phyloP scores from a whole-genome alignment of 148 eudicot species.

The Cornus florida region DNA sequence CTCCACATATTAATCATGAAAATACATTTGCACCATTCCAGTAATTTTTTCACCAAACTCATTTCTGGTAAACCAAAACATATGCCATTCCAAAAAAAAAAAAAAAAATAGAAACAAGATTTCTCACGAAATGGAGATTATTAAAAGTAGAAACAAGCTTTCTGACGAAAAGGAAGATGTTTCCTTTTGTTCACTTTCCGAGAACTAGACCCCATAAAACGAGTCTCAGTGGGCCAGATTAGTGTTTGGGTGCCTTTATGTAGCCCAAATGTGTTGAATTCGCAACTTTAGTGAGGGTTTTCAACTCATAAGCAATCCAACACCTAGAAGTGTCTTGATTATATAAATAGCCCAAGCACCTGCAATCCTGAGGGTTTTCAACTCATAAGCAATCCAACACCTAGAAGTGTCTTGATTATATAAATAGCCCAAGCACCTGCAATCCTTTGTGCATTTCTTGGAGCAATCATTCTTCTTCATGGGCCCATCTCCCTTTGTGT shows the following conservation, averaged over 20 bases:
- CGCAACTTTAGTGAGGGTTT: constrained; percentile 39
- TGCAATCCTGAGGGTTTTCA: constrained; percentile 64
- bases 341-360: constrained; percentile 59
- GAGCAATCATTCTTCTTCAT: constrained; percentile 28
- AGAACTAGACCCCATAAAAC: no score
- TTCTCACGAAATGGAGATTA: no score
- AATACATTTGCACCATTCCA: no score
- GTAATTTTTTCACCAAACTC: no score
- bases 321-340: constrained; percentile 42
- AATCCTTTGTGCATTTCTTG: constrained; percentile 50
- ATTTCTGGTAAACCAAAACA: no score
- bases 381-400: constrained; percentile 61
- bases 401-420: constrained; percentile 37
- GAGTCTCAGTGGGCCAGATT: not conserved
- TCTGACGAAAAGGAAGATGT: no score
- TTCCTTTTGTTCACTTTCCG: no score
- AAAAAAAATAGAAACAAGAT: no score
- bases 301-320: constrained; percentile 59
- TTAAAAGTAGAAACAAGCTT: no score
- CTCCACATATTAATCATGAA: no score
- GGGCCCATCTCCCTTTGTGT: constrained; percentile 41
- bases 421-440: constrained; percentile 64
- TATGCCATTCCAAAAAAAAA: no score
- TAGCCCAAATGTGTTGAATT: constrained; percentile 40
- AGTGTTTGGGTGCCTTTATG: constrained; percentile 31